Conservation (phyloP, 2,329 filamentous ascomycete genomes). For the Cyanodermella asteris region DNA sequence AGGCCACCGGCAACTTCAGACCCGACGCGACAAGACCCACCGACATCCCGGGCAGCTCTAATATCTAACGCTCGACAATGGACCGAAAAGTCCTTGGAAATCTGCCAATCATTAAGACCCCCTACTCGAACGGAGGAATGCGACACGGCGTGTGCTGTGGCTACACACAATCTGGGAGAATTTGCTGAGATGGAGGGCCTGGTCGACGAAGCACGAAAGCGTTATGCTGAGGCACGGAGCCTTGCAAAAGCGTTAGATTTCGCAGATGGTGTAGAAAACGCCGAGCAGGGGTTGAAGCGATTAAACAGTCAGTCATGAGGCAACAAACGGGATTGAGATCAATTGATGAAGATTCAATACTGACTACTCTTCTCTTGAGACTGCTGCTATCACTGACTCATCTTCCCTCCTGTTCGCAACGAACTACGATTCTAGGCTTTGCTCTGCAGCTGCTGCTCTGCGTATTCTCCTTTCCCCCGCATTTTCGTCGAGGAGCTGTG, state of each 20-base stretch:
- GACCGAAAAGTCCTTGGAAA: conserved; percentile 53
- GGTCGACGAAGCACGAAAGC: conserved; percentile 38
- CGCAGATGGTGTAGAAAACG: conserved; percentile 14
- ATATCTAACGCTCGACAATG: conserved; percentile 52
- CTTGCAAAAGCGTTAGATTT: conserved; percentile 27
- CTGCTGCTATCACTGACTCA: too few species aligned
- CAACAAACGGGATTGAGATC: neutral
- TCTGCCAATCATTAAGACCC: conserved; percentile 42
- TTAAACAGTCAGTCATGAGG: conserved; percentile 7
- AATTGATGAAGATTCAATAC: neutral
- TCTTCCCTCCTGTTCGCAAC: too few species aligned
- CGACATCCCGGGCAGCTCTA: conserved; percentile 35
- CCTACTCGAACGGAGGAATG: conserved; percentile 55
- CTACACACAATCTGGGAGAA: conserved; percentile 71
- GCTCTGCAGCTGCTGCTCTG: too few species aligned
- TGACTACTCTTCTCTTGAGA: neutral
- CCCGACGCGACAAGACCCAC: conserved; percentile 14
- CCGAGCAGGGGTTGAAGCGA: conserved; percentile 13
- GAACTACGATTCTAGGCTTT: too few species aligned
- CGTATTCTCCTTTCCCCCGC: too few species aligned
- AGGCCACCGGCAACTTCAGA: conserved; percentile 14
- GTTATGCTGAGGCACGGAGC: conserved; percentile 46
- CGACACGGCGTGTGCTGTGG: conserved; percentile 60
- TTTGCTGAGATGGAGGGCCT: conserved; percentile 57
- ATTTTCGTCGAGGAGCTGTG: too few species aligned